Evolutionary conservation across 495 filamentous ascomycete species (phyloP), one percentile per base, ranked within the genome.

Genomic region (Penicillium desertorum): DNA sequence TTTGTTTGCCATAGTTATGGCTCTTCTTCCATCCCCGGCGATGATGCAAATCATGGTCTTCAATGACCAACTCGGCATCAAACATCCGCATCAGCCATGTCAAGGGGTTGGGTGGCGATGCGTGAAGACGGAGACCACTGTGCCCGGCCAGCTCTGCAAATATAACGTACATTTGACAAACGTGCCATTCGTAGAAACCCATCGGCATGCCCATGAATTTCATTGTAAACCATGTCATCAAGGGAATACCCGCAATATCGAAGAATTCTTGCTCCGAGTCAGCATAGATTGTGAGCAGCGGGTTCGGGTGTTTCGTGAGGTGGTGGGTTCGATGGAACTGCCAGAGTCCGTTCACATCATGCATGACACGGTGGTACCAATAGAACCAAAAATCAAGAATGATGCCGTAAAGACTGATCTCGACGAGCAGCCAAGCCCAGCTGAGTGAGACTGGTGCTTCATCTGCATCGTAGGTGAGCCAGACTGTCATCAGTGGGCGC

Each of bases 381-480:
- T 76, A 76, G 63, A 74, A 76, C 74, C 74, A 76, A 52, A 76
- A 76, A 60, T 76, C 74, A 50, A 77, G 74, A 20, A 77, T 59
- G 20, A 75, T 70, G 4, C 69, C 72, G 39, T 77, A 77, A 0
- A 77, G 61, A 3, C 74, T 72, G 25, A 72, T 72, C 43, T 75
- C 62, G 4, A 77, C 59, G 2, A 65, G 68, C 3, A 77, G 70
- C 68, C 68, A 73, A 29, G 37, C 49, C 70, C 70, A 77, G 53
- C 27, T 71, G 65, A 36, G 64, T 58, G 11, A 71, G 53, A 57
- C 58, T 62, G 30, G 60, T 56, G 50, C 45, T 55, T 90, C 83
- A 65, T 72, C 90, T 25, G 48, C 37, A 30, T 57, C 45, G 44
- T 64, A 64, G 9, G 61, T 60, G 19, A 64, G 29, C 19, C 43